Conservation (phyloP, 1,284 basidiomycete genomes). For the Sporisorium exsertum region DNA sequence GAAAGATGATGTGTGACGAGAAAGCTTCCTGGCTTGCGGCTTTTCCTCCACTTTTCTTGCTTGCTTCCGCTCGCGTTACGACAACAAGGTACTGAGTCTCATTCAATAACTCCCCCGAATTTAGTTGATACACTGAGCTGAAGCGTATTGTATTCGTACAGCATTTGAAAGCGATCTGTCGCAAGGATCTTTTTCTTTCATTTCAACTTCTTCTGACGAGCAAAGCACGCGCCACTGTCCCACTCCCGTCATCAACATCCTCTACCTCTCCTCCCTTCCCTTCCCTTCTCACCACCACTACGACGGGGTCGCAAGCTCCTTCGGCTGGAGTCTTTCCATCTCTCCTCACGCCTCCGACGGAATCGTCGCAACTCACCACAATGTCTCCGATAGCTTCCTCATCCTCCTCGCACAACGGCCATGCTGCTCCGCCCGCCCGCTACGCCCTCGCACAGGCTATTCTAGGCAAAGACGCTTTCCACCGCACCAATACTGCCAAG, state of each 20-base stretch:
- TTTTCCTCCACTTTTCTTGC: constrained; percentile 24
- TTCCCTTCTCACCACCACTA: background rate
- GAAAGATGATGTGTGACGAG: background rate
- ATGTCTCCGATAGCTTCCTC: constrained; percentile 25
- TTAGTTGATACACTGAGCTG: too few species aligned
- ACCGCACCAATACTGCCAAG: constrained; percentile 35
- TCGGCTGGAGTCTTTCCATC: background rate
- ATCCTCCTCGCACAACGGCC: constrained; percentile 20
- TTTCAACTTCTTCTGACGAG: constrained; percentile 1
- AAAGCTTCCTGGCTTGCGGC: background rate
- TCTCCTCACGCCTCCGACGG: background rate
- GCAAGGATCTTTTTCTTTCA: background rate
- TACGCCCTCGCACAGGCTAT: constrained; percentile 34
- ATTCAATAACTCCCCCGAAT: too few species aligned
- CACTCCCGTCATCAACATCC: background rate
- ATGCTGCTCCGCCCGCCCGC: constrained; percentile 25
- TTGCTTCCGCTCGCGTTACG: background rate
- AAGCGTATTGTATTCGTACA: background rate
- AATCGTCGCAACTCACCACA: background rate
- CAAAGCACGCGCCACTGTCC: constrained; percentile 1
- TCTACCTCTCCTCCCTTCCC: background rate
- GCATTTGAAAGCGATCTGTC: constrained; percentile 11
- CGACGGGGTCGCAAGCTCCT: background rate
- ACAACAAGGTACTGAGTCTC: too few species aligned
- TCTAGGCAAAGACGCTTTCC: constrained; percentile 36